These are phyloP conservation scores for Quercus cerris DNA, from an alignment of 306 rosid species.

Conservation along the genomic window DNA sequence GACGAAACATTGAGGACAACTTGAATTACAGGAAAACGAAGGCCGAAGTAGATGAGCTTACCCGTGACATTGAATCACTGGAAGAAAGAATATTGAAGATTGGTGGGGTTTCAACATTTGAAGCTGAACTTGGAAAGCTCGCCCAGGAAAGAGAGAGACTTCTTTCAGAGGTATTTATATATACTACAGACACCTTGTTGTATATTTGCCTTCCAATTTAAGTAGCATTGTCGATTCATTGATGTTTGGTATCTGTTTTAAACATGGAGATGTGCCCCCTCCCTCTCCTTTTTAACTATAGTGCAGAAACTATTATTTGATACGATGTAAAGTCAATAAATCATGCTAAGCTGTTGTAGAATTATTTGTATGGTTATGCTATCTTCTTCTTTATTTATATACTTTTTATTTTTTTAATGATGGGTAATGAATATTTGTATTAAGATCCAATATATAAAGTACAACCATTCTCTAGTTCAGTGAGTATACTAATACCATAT, in stretches of 20 bases:
- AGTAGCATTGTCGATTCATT: neutral
- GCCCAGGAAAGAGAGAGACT: constrained; percentile 78
- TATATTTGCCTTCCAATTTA: constrained; percentile 5
- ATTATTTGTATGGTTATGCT: neutral
- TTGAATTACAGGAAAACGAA: constrained; percentile 78
- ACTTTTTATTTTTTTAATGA: neutral
- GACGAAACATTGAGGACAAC: constrained; percentile 75
- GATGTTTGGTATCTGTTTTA: neutral
- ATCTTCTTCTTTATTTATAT: neutral
- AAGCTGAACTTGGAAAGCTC: constrained; percentile 63
- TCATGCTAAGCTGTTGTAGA: neutral
- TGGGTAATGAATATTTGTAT: too few relatives aligned
- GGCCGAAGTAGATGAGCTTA: constrained; percentile 70
- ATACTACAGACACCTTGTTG: constrained; percentile 16
- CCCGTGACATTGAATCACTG: constrained; percentile 62
- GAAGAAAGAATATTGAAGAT: constrained; percentile 64
- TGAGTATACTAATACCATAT: too few relatives aligned
- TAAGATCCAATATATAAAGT: too few relatives aligned
- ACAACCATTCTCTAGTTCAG: too few relatives aligned
- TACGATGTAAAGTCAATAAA: too few relatives aligned
- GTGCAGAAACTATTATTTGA: too few relatives aligned
- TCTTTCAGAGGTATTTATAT: constrained; percentile 68
- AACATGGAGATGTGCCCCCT: neutral
- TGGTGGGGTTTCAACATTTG: constrained; percentile 53
- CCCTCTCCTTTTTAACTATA: too few relatives aligned